These are phyloP conservation scores for Brassica nigra DNA, from an alignment of 345 rosid genomes.

Conservation along the genomic window DNA sequence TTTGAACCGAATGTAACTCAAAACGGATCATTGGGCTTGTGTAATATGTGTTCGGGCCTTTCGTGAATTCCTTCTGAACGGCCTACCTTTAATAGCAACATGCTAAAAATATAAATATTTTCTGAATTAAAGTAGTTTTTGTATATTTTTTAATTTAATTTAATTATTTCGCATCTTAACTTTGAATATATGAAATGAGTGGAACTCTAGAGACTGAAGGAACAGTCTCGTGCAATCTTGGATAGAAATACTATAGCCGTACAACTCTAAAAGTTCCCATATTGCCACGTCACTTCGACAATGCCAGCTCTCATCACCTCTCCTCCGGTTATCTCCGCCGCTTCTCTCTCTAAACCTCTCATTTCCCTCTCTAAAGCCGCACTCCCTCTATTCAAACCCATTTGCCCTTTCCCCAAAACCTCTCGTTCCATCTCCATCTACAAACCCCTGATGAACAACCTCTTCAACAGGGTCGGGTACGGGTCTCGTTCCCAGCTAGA, in stretches of 20 bases:
- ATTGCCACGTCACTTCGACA: conserved; percentile 50
- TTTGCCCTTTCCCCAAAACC: conserved; percentile 32
- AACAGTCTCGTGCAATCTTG: background rate
- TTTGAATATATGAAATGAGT: background rate
- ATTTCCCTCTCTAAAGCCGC: conserved; percentile 21
- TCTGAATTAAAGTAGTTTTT: no score
- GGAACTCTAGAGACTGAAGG: background rate
- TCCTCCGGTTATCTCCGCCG: conserved; percentile 54
- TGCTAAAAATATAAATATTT: no score
- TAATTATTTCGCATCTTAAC: background rate
- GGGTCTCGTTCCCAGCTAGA: conserved; percentile 40
- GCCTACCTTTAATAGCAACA: background rate
- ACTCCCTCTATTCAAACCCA: conserved; percentile 24
- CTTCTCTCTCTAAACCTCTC: conserved; percentile 29
- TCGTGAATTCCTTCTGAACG: background rate
- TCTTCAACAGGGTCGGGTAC: conserved; percentile 36
- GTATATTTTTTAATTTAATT: no score
- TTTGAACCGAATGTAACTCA: conserved; percentile 25
- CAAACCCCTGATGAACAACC: conserved; percentile 39
- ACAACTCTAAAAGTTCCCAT: background rate
- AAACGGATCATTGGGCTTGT: conserved; percentile 9
- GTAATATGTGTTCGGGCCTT: conserved; percentile 17
- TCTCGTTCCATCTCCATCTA: conserved; percentile 35
- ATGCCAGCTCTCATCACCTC: conserved; percentile 73
- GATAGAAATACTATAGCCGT: background rate